Evolutionary conservation across 352 stramenopile genomes (phyloP).

Genomic region (Phytophthora quininea): DNA sequence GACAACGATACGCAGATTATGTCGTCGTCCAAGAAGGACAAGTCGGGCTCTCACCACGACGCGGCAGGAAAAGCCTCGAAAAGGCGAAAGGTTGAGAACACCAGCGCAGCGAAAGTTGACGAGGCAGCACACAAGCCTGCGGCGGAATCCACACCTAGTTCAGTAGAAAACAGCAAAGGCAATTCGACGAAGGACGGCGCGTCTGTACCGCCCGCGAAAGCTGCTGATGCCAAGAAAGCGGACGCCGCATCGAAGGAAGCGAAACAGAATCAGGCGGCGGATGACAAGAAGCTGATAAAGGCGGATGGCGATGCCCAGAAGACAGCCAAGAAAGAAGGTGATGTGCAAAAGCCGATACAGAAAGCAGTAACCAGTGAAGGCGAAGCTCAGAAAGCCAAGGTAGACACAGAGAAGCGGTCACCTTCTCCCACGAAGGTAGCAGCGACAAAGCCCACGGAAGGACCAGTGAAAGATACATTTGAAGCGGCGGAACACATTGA

Average conservation of each 20-base stretch:
- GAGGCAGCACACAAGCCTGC: slow-evolving; percentile 18
- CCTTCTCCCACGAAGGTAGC: slow-evolving; percentile 4
- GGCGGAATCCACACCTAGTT: slow-evolving; percentile 2
- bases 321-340: too few species aligned
- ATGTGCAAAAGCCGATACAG: slow-evolving; percentile 16
- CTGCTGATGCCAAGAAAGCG: slow-evolving; percentile 16
- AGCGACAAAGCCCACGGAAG: slow-evolving; percentile 11
- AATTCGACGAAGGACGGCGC: slow-evolving; percentile 6
- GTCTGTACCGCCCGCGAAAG: not conserved
- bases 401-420: slow-evolving; percentile 12
- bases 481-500: slow-evolving; percentile 53
- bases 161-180: slow-evolving; percentile 17
- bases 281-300: too few species aligned
- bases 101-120: slow-evolving; percentile 23
- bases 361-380: slow-evolving; percentile 11
- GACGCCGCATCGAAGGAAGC: slow-evolving; percentile 15
- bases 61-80: slow-evolving; percentile 33
- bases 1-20: slow-evolving; percentile 48
- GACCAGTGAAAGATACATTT: slow-evolving; percentile 25
- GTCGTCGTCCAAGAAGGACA: slow-evolving; percentile 45
- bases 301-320: too few species aligned
- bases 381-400: slow-evolving; percentile 1
- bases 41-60: slow-evolving; percentile 21
- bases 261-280: not conserved
- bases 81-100: slow-evolving; percentile 54